Base-by-base conservation (phyloP, 176 grass and related monocot genomes). In the Cenchrus americanus region DNA sequence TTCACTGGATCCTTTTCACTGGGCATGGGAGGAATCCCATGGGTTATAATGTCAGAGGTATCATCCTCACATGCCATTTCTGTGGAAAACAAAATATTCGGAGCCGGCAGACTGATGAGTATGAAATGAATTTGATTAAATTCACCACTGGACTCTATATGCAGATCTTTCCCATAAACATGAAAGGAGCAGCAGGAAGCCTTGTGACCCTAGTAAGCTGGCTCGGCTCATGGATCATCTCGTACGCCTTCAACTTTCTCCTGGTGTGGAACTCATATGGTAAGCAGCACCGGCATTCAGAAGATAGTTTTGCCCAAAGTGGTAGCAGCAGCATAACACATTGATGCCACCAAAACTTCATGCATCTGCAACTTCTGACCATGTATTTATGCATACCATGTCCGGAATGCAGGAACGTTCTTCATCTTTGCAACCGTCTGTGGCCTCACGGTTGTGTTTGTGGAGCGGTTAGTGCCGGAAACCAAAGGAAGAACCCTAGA, bases 41-140 rank as follows among this genome's bases (percentile, higher is more conserved):
- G 94, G 94, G 91, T 97, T 60, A 94, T 94, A 83, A 94, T 97
- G 94, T 97, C 92, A 63, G 92, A 97, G 94, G 94, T 94, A 80
- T 58, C 8, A 41, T 68, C 19, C 23, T 80, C 8, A 66, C 11
- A 65, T 21, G 22, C n/a, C 14, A 71, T 85, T 66, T 51, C 11
- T 65, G 78, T 21, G 3, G 23, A 48, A 7, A 26, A 12, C 7
- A 48, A 50, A 88, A 8, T 49, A 37, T 32, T 80, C 37, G 44
- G 79, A 88, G 42, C 26, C 2, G 14, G 23, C 2, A 2, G 50
- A 47, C 17, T 66, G 14, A 37, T 42, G 21, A 24, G 17, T 77
- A 17, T 27, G 27, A 24, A 6, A 10, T 64, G 72, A 77, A 70
- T 64, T 15, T 86, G 11, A 86, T 15, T 27, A 7, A n/a, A 57